Percentiles rank a stretch among this genome's conserved stretches.
Evolutionary conservation across 129 eudicot species (phyloP).

Genomic region (Flaveria linearis): DNA sequence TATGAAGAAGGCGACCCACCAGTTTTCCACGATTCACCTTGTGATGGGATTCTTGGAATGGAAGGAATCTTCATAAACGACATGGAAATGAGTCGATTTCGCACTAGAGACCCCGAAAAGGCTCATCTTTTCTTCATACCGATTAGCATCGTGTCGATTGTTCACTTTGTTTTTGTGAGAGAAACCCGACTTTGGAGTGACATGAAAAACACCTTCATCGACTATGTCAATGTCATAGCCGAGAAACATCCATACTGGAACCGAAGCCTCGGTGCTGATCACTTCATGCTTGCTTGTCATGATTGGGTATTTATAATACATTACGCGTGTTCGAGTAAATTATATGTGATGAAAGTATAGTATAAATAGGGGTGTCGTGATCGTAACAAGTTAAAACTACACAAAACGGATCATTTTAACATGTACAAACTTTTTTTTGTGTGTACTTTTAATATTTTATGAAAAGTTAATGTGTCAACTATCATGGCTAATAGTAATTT

Average conservation of each 20-base stretch:
- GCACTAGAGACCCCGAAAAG: slow-evolving; percentile 58
- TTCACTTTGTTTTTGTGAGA: slow-evolving; percentile 40
- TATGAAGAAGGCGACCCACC: slow-evolving; percentile 91
- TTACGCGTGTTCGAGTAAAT: neutral
- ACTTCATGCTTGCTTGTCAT: slow-evolving; percentile 86
- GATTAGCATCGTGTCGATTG: slow-evolving; percentile 47
- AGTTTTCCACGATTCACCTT: slow-evolving; percentile 65
- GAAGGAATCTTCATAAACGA: slow-evolving; percentile 70
- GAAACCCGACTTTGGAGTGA: slow-evolving; percentile 56
- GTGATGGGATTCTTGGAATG: slow-evolving; percentile 55
- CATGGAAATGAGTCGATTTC: slow-evolving; percentile 57
- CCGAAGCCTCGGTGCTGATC: slow-evolving; percentile 74
- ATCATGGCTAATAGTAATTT: neutral
- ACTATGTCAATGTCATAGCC: slow-evolving; percentile 51
- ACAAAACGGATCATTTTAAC: neutral
- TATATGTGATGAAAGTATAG: neutral
- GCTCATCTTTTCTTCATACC: slow-evolving; percentile 83
- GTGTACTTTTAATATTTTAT: neutral
- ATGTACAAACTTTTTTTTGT: neutral
- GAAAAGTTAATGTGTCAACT: neutral
- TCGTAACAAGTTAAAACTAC: neutral
- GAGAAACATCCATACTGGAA: slow-evolving; percentile 70
- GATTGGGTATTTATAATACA: slow-evolving; percentile 47
- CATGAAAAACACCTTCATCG: slow-evolving; percentile 54
- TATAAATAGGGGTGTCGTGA: neutral